Percentiles rank a stretch among this genome's conserved stretches.
These are phyloP conservation scores for Candida railenensis DNA, from an alignment of 805 yeast genomes.

Conservation along the genomic window DNA sequence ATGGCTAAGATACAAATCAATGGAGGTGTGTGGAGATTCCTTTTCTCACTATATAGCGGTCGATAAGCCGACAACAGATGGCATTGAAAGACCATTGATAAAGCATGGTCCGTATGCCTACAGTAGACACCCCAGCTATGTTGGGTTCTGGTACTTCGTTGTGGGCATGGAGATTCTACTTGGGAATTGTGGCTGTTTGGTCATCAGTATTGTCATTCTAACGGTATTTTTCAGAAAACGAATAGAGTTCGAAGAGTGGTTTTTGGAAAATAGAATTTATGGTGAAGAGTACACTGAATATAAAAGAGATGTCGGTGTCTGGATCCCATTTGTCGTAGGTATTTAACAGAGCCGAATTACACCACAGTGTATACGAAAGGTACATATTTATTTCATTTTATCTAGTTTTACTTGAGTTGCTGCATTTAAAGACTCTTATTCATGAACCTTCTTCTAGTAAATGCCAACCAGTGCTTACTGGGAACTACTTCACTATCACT, in stretches of 20 bases:
- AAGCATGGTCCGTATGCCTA: conserved; percentile 31
- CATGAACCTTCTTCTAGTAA: conserved; percentile 94
- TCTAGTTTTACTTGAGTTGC: no score
- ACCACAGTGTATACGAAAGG: not conserved
- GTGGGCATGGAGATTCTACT: conserved; percentile 30
- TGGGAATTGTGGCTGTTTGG: conserved; percentile 19
- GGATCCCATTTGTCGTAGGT: conserved; percentile 27
- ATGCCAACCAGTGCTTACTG: conserved; percentile 93
- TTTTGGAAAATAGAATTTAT: conserved; percentile 21
- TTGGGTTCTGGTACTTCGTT: conserved; percentile 35
- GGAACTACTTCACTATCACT: conserved; percentile 59
- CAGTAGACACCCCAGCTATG: conserved; percentile 38
- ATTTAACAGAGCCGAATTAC: no score
- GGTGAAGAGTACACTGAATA: conserved; percentile 29
- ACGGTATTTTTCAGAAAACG: conserved; percentile 26
- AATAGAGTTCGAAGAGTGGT: conserved; percentile 36
- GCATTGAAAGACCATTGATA: conserved; percentile 20
- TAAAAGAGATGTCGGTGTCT: conserved; percentile 18
- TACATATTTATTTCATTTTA: not conserved
- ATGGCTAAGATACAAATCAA: conserved; percentile 24
- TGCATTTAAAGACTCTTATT: conserved; percentile 65
- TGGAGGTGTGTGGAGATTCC: conserved; percentile 32
- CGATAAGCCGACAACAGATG: conserved; percentile 6
- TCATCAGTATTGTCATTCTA: conserved; percentile 17
- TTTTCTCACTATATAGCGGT: conserved; percentile 34